Conservation (phyloP, 805 yeast genomes). For the Pichia nanzhaoensis region DNA sequence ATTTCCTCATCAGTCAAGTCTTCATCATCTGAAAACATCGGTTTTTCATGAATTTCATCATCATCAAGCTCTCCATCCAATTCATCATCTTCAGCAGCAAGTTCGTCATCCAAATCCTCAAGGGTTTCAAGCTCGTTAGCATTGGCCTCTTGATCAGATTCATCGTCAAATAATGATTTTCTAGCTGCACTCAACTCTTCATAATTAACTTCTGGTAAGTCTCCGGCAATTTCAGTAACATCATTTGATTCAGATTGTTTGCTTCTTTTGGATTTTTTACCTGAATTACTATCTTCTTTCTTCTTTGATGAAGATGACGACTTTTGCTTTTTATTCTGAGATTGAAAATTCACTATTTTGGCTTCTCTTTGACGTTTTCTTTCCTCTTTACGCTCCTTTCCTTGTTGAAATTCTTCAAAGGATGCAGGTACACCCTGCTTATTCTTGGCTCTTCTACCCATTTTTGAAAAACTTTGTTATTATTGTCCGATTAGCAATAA, state of each 20-base stretch:
- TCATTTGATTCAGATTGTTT: slow-evolving; percentile 14
- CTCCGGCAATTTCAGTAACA: slow-evolving; percentile 37
- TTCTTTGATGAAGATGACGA: background rate
- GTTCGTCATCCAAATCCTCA: slow-evolving; percentile 18
- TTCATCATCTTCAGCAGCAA: slow-evolving; percentile 19
- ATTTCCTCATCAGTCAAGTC: slow-evolving; percentile 60
- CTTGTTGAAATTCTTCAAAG: slow-evolving; percentile 67
- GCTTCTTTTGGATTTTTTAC: slow-evolving; percentile 22
- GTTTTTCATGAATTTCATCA: slow-evolving; percentile 52
- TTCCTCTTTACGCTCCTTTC: slow-evolving; percentile 35
- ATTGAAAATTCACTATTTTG: slow-evolving; percentile 20
- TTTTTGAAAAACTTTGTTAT: slow-evolving; percentile 20
- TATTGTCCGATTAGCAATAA: too few species aligned
- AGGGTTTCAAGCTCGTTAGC: slow-evolving; percentile 32
- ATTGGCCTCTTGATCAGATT: slow-evolving; percentile 42
- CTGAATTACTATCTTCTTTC: slow-evolving; percentile 17
- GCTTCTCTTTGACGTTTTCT: slow-evolving; percentile 29
- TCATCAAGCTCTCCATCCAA: slow-evolving; percentile 33
- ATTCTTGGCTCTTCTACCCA: slow-evolving; percentile 92
- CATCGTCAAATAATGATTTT: slow-evolving; percentile 68
- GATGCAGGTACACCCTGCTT: slow-evolving; percentile 92
- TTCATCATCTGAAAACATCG: slow-evolving; percentile 74
- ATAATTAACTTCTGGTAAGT: slow-evolving; percentile 57
- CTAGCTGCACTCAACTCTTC: slow-evolving; percentile 65
- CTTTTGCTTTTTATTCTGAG: slow-evolving; percentile 13